Evolutionary conservation across 441 rosid genomes (phyloP).

Genomic region (Gossypium davidsonii): DNA sequence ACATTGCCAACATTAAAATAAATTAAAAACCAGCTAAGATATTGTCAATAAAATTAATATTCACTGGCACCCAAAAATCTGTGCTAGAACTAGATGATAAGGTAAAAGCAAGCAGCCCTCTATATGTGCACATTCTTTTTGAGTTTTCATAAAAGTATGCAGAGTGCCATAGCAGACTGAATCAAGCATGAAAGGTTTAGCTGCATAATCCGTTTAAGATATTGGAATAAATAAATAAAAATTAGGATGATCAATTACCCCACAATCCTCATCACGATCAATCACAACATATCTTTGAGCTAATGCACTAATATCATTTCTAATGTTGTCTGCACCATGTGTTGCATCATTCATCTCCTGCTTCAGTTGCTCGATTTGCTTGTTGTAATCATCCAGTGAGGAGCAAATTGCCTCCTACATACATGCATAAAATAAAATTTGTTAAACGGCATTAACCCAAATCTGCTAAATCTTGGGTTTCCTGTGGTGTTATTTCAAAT

Average conservation of each 20-base stretch:
- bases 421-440: slow-evolving; percentile 5
- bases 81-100: neutral
- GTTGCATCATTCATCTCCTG: slow-evolving; percentile 99
- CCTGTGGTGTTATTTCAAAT: neutral
- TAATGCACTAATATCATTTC: slow-evolving; percentile 93
- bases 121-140: neutral
- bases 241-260: slow-evolving; percentile 56
- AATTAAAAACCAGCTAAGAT: slow-evolving; percentile 1
- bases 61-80: slow-evolving; percentile 1
- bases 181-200: slow-evolving; percentile 15
- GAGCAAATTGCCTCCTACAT: slow-evolving; percentile 95
- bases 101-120: neutral
- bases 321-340: slow-evolving; percentile 96
- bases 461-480: neutral
- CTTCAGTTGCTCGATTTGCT: slow-evolving; percentile 85
- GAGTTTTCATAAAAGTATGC: neutral
- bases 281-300: slow-evolving; percentile 97
- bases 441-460: neutral
- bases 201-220: slow-evolving; percentile 1
- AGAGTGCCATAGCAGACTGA: neutral
- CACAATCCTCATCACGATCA: slow-evolving; percentile 88
- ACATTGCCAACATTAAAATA: neutral
- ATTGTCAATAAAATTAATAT: neutral
- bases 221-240: slow-evolving; percentile 5
- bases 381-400: slow-evolving; percentile 94